These are phyloP conservation scores for Alternaria gaisen DNA, from an alignment of 2,329 filamentous ascomycete genomes.

Conservation along the genomic window DNA sequence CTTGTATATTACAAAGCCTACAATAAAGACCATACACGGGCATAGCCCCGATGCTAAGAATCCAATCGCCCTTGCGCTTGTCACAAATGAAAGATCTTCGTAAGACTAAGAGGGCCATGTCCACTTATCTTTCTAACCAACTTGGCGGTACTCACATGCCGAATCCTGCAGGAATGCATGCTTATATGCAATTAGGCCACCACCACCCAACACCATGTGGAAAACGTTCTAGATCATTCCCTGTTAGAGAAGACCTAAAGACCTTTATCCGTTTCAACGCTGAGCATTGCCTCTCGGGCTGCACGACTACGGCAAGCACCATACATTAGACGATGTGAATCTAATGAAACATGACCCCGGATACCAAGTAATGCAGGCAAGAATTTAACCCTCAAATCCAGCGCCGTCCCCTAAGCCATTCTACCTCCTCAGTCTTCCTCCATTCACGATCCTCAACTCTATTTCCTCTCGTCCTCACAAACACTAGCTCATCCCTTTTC, in stretches of 20 bases:
- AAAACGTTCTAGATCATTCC: not conserved
- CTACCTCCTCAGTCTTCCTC: not conserved
- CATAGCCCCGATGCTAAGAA: not conserved
- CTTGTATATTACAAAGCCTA: not conserved
- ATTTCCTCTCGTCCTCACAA: not conserved
- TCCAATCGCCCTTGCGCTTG: not conserved
- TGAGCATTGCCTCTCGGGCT: not conserved
- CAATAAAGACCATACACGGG: not conserved
- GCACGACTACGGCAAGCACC: not conserved
- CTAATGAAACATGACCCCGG: not conserved
- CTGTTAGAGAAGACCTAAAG: too few species aligned
- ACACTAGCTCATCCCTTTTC: not conserved
- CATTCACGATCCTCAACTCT: not conserved
- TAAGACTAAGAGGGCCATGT: not conserved
- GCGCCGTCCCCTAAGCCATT: not conserved
- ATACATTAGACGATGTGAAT: not conserved
- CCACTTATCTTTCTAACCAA: not conserved
- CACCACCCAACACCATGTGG: not conserved
- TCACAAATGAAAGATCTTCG: not conserved
- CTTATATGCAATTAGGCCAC: not conserved
- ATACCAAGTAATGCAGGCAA: not conserved
- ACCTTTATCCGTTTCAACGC: not conserved
- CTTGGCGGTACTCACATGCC: not conserved
- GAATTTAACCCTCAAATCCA: not conserved
- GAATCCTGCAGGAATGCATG: slow-evolving; percentile 7